phyloP scores from a whole-genome alignment of 805 yeast species.

The Yarrowia divulgata region DNA sequence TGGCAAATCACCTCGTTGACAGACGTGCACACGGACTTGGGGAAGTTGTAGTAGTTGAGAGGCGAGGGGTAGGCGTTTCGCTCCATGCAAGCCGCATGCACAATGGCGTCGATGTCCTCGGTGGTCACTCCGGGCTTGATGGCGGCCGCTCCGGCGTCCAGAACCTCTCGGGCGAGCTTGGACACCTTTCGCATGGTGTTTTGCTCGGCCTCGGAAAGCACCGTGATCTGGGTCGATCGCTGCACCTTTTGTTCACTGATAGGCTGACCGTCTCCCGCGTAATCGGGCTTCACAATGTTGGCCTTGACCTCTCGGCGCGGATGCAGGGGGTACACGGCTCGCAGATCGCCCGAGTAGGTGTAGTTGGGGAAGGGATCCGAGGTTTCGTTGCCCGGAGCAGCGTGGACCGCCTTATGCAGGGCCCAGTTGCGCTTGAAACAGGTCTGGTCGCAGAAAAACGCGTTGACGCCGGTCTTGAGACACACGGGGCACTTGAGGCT shows the following conservation, averaged over 20 bases:
- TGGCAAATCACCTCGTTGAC: constrained; percentile 96
- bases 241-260: constrained; percentile 75
- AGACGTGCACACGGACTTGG: constrained; percentile 91
- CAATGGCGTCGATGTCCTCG: constrained; percentile 85
- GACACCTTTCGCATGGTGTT: constrained; percentile 79
- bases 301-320: constrained; percentile 76
- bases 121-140: constrained; percentile 90
- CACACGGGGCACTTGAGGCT: constrained; percentile 94
- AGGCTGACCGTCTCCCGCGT: constrained; percentile 83
- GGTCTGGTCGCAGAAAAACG: constrained; percentile 78
- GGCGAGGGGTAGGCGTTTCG: constrained; percentile 95
- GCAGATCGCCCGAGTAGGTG: constrained; percentile 73
- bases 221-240: constrained; percentile 68
- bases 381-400: constrained; percentile 56
- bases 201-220: constrained; percentile 71
- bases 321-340: constrained; percentile 82
- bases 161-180: constrained; percentile 80
- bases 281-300: constrained; percentile 77
- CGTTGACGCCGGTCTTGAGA: constrained; percentile 68
- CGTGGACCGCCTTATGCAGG: constrained; percentile 76
- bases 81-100: constrained; percentile 86
- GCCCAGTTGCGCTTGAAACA: constrained; percentile 73
- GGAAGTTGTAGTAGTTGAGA: constrained; percentile 89
- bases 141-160: constrained; percentile 86
- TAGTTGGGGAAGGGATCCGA: constrained; percentile 89